These are phyloP conservation scores for Ploettnerulaceae sp. DNA, from an alignment of 2,329 filamentous ascomycete species.

Conservation along the genomic window DNA sequence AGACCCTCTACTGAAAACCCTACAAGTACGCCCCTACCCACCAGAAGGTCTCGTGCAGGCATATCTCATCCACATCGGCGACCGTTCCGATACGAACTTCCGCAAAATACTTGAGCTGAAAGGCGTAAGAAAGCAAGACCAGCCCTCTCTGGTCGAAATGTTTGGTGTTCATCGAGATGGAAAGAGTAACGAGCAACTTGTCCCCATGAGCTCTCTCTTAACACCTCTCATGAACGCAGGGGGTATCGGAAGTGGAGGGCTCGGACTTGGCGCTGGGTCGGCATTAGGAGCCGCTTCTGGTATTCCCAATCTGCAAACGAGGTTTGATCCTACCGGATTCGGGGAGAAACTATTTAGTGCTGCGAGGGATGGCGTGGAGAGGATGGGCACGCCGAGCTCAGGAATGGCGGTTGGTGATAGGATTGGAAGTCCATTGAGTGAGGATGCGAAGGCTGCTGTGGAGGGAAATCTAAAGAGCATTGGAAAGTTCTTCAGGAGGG, in stretches of 20 bases:
- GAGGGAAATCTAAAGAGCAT: constrained; percentile 95
- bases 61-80: constrained; percentile 94
- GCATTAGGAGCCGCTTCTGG: constrained; percentile 36
- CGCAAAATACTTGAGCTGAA: constrained; percentile 94
- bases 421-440: constrained; percentile 33
- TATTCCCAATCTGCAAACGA: constrained; percentile 41
- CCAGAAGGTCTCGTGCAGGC: constrained; percentile 94
- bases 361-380: constrained; percentile 76
- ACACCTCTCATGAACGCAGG: constrained; percentile 56
- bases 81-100: constrained; percentile 92
- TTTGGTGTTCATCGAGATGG: constrained; percentile 78
- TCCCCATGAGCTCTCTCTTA: constrained; percentile 64
- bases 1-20: constrained; percentile 89
- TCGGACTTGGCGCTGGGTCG: constrained; percentile 42
- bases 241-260: constrained; percentile 41
- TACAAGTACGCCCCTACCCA: constrained; percentile 87
- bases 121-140: constrained; percentile 80
- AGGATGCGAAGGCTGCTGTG: constrained; percentile 61
- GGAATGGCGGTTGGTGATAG: constrained; percentile 19
- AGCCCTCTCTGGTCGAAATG: constrained; percentile 76
- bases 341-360: constrained; percentile 86
- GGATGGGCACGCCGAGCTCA: constrained; percentile 50
- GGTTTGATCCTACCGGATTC: constrained; percentile 77
- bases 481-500: constrained; percentile 90
- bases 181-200: constrained; percentile 61